A percentile compares a stretch with the other conserved stretches of the same genome.
These are phyloP conservation scores for Ophiocordyceps australis DNA, from an alignment of 2,329 filamentous ascomycete species.

Conservation along the genomic window DNA sequence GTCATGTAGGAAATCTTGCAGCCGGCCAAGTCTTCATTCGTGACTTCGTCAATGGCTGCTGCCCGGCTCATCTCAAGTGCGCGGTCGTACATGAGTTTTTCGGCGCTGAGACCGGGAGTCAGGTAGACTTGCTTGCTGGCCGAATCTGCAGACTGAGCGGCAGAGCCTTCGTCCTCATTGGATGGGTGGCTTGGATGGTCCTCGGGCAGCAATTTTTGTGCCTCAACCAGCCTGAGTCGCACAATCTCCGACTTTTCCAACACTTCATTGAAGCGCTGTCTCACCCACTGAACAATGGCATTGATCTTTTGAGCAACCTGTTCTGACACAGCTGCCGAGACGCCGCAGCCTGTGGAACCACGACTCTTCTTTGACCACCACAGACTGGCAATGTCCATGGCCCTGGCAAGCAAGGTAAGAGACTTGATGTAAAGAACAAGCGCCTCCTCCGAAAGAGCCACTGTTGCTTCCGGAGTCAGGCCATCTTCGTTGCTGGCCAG, in stretches of 20 bases:
- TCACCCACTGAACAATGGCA: slow-evolving; percentile 88
- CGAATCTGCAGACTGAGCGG: slow-evolving; percentile 37
- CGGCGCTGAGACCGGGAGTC: slow-evolving; percentile 77
- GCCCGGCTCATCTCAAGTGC: slow-evolving; percentile 92
- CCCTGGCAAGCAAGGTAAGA: slow-evolving; percentile 72
- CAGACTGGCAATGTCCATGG: slow-evolving; percentile 82
- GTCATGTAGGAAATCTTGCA: slow-evolving; percentile 91
- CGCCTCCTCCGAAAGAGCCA: slow-evolving; percentile 82
- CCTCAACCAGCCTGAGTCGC: slow-evolving; percentile 71
- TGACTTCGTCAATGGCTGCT: slow-evolving; percentile 89
- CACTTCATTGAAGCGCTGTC: slow-evolving; percentile 88
- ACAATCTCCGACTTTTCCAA: slow-evolving; percentile 92
- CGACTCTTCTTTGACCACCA: slow-evolving; percentile 78
- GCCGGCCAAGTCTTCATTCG: slow-evolving; percentile 69
- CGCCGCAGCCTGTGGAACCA: slow-evolving; percentile 29
- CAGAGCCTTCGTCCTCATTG: slow-evolving; percentile 48
- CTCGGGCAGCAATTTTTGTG: slow-evolving; percentile 64
- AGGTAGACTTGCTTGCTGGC: slow-evolving; percentile 66
- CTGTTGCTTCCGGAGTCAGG: slow-evolving; percentile 69
- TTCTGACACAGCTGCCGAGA: slow-evolving; percentile 22
- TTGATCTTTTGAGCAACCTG: slow-evolving; percentile 59
- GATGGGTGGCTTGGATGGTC: slow-evolving; percentile 76
- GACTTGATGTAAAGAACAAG: slow-evolving; percentile 94
- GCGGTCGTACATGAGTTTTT: slow-evolving; percentile 96
- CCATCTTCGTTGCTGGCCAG: slow-evolving; percentile 45